phyloP scores from a whole-genome alignment of 2,329 filamentous ascomycete genomes.

The Trichophyton rubrum region DNA sequence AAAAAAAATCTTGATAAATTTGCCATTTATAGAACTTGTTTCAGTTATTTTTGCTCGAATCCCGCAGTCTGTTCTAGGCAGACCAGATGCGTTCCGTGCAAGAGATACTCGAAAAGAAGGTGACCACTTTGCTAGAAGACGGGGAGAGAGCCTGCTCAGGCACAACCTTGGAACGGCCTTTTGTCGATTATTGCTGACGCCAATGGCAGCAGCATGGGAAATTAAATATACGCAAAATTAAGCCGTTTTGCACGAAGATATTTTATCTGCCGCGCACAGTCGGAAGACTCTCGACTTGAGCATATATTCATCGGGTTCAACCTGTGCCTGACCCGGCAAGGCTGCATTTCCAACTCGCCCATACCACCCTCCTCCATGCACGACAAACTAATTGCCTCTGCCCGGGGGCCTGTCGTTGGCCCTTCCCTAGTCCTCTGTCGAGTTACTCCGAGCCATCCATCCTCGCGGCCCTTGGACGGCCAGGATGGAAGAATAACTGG shows the following conservation, averaged over 20 bases:
- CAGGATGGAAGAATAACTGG: neutral
- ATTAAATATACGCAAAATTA: neutral
- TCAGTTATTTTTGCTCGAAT: neutral
- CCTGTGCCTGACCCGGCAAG: neutral
- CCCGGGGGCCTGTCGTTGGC: neutral
- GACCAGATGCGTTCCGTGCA: neutral
- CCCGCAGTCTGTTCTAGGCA: neutral
- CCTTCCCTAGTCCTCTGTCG: neutral
- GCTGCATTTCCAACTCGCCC: neutral
- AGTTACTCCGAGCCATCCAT: neutral
- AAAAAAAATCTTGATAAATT: neutral
- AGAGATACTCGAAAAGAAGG: neutral
- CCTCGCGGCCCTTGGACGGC: neutral
- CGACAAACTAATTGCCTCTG: neutral
- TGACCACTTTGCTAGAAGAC: neutral
- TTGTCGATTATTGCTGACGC: neutral
- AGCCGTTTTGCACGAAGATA: neutral
- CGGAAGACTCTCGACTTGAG: neutral
- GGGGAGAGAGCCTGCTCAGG: no score
- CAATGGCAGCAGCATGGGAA: neutral
- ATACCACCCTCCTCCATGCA: neutral
- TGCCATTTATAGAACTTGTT: conserved; percentile 1
- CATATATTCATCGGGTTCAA: neutral
- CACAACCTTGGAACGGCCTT: neutral
- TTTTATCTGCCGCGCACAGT: neutral